A percentile compares a stretch with the other conserved stretches of the same genome.
Conservation (phyloP, 75 land plant species). For the Pinus taeda region DNA sequence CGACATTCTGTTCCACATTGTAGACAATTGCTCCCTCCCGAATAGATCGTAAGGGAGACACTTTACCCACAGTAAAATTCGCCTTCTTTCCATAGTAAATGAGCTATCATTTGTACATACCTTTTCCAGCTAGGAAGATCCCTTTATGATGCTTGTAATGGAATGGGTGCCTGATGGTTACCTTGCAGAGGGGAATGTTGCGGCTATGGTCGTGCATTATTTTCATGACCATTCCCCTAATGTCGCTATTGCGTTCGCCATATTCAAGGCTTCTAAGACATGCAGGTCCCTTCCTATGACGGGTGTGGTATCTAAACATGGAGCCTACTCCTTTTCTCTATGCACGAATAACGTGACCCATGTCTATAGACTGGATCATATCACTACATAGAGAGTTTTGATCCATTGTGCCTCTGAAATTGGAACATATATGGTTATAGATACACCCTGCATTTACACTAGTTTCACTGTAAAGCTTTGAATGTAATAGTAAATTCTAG, state of each 20-base stretch:
- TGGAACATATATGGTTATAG: too few relatives aligned
- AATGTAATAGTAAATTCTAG: too few relatives aligned
- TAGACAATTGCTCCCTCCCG: slow-evolving; percentile 56
- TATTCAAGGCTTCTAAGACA: slow-evolving; percentile 40
- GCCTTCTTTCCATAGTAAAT: slow-evolving; percentile 69
- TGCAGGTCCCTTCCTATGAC: slow-evolving; percentile 31
- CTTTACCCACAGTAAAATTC: slow-evolving; percentile 43
- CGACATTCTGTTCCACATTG: slow-evolving; percentile 70
- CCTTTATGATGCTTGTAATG: slow-evolving; percentile 58
- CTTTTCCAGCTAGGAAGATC: slow-evolving; percentile 52
- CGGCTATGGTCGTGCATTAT: slow-evolving; percentile 56
- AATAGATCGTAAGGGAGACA: slow-evolving; percentile 45
- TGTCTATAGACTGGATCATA: neutral
- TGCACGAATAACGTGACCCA: slow-evolving; percentile 53
- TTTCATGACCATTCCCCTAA: slow-evolving; percentile 52
- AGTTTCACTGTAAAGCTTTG: too few relatives aligned
- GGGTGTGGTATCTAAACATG: slow-evolving; percentile 37
- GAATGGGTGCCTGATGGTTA: slow-evolving; percentile 35
- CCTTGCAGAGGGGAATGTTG: slow-evolving; percentile 36
- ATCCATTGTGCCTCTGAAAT: too few relatives aligned
- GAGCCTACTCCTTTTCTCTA: slow-evolving; percentile 49
- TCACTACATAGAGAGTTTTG: too few relatives aligned
- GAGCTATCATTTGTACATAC: slow-evolving; percentile 49
- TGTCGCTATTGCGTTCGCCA: slow-evolving; percentile 55
- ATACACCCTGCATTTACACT: too few relatives aligned